Evolutionary conservation across 2,329 filamentous ascomycete genomes (phyloP), one percentile per base, ranked within the genome.

Genomic region (Clonostachys rosea): DNA sequence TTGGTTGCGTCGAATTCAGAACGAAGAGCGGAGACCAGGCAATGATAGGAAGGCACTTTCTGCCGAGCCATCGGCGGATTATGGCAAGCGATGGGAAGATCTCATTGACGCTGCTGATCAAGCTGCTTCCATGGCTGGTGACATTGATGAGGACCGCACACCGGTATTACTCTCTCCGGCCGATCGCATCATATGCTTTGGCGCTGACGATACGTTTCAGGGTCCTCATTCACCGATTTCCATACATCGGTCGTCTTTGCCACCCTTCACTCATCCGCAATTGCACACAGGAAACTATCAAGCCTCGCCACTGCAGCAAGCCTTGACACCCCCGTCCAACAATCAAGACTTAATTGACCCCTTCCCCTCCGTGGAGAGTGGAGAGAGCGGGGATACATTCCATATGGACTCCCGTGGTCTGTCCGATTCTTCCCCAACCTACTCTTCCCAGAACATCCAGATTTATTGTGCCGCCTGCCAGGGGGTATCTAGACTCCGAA

Each of bases 81-180:
- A 88, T 68, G 91, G 89, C 54, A 95, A 94, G 70, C 80, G 92
- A 59, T 97, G 92, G 94, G 90, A 96, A 67, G 92, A 97, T 66
- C 76, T 97, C 50, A 95, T 97, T 54, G 91, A 96, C 67, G 92
- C 92, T 45, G 92, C 89, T 36, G 68, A 70, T 50, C 68, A 71
- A 47, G 69, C 79, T 47, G 91, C 92, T 34, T 96, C 90, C 51
- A 91, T 91, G 30, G 95, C 90, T 4, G 91, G 95, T 69, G 92
- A 86, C 58, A 79, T 94, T 61, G 90, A 95, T 64, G 91, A 91
- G 61, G 91, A 96, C 66, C 81, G 92, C 63, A 95, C 89, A 63
- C 89, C 89, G 60, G 89, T 95, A 79, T 76, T 84, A 76, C 24
- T 42, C 18, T 36, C 34, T 40, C 36, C 17, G 14, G 16, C 24